Percentiles rank a stretch among this genome's conserved stretches.
Conservation (phyloP, 177 flowering plant species). For the Viscum album region DNA sequence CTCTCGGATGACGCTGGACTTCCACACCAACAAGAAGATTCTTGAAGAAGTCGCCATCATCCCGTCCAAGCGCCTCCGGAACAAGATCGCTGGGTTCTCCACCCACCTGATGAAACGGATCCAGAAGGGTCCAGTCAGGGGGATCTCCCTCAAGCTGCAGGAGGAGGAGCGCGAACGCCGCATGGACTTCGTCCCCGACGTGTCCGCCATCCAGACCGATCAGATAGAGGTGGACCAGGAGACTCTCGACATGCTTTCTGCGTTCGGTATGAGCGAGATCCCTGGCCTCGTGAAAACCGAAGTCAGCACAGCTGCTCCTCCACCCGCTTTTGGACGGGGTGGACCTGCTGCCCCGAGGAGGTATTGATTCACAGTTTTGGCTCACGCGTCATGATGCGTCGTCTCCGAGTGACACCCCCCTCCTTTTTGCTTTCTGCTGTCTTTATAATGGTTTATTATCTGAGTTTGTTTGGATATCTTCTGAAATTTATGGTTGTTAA, state of each 20-base stretch:
- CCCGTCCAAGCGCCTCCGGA: conserved; percentile 44
- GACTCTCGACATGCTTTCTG: conserved; percentile 47
- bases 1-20: conserved; percentile 44
- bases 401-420: too few species aligned
- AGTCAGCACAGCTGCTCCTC: conserved; percentile 1
- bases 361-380: too few species aligned
- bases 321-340: conserved; percentile 17
- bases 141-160: conserved; percentile 49
- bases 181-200: conserved; percentile 62
- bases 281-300: conserved; percentile 33
- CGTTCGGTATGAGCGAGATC: conserved; percentile 45
- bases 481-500: too few species aligned
- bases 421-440: too few species aligned
- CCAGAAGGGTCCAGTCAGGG: conserved; percentile 41
- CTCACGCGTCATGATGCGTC: too few species aligned
- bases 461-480: too few species aligned
- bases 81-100: conserved; percentile 50
- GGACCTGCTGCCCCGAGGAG: conserved; percentile 9
- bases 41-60: conserved; percentile 42
- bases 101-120: conserved; percentile 49
- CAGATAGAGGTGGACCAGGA: conserved; percentile 50
- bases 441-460: too few species aligned
- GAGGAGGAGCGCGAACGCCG: conserved; percentile 62
- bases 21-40: conserved; percentile 46
- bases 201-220: conserved; percentile 40